Base-by-base conservation (phyloP, 495 filamentous ascomycete species). In the Penicillium canescens region DNA sequence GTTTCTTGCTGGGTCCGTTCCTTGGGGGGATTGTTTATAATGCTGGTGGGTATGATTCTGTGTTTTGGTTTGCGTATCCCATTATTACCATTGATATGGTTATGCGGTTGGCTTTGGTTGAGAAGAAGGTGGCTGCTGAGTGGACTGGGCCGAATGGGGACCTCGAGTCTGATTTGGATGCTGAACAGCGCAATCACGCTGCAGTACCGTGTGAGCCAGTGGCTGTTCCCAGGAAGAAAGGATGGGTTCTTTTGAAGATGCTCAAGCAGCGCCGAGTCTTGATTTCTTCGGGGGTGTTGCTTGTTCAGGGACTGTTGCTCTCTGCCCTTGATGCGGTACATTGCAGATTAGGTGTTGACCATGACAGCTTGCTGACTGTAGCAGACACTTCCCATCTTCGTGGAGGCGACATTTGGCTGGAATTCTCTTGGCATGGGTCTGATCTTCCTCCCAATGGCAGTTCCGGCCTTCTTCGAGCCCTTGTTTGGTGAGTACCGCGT, bases 381-480 rank as follows among this genome's bases (percentile, higher is more conserved):
- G 21, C 12, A 73, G 70, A 67, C 66, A 31, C 69, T 93, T 7
- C 84, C 91, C n/a, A 70, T 92, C 6, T 86, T 84, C 55, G 85
- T 89, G 6, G 75, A 83, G 53, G 64, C 72, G 0, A 78, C 71
- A 3, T 92, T 91, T 56, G 56, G 72, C 50, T 94, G 86, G 85
- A 76, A 77, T 23, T 80, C 88, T 3, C 78, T 81, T 0, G 87
- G 85, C 11, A 87, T 87, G 21, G 90, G 88, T 1, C 66, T 93
- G 12, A 73, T 90, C 13, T 92, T 92, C 66, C 77, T 92, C 3
- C 80, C 87, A 6, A 52, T 90, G 28, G 82, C 86, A 43, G 57
- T 88, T 10, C 87, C 87, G 0, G 78, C 82, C 3, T 82, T 93
- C 52, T 52, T 83, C 18, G 80, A 83, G 1, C 89, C 90, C 0